These are phyloP conservation scores for Phyllosticta paracitricarpa DNA, from an alignment of 2,329 filamentous ascomycete genomes.

Conservation along the genomic window DNA sequence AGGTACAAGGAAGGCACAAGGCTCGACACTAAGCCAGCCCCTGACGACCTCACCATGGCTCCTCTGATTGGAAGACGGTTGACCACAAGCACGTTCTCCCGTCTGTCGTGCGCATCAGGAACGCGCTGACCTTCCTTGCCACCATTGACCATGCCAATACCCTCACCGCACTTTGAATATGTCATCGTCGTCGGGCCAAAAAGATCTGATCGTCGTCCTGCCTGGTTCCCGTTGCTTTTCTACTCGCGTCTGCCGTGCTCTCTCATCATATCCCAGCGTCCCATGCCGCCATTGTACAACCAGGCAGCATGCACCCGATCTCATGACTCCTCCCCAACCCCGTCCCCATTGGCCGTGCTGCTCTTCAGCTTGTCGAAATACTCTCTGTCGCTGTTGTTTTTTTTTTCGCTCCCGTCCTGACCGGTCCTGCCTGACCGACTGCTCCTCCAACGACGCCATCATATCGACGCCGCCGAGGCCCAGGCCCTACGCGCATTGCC, in stretches of 20 bases:
- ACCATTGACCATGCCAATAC: neutral
- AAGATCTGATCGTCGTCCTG: neutral
- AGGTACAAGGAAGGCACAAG: too few species aligned
- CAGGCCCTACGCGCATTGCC: neutral
- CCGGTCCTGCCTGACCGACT: neutral
- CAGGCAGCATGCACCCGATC: constrained; percentile 6
- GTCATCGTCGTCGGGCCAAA: neutral
- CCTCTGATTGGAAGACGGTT: neutral
- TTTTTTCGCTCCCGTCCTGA: neutral
- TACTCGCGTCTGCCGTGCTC: neutral
- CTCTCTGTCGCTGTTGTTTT: neutral
- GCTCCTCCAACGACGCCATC: neutral
- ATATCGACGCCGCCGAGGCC: neutral
- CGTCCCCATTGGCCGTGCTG: constrained; percentile 8
- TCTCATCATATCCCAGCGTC: neutral
- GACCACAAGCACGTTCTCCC: neutral
- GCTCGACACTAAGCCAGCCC: neutral
- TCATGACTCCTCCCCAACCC: constrained; percentile 1
- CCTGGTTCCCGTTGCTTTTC: neutral
- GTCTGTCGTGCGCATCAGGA: neutral
- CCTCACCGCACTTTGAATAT: neutral
- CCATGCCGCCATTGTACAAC: constrained; percentile 5
- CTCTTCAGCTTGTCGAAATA: neutral
- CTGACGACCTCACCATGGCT: neutral
- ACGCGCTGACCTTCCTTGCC: neutral